These are phyloP conservation scores for Laburnicola sp. DNA, from an alignment of 2,329 filamentous ascomycete species.

Conservation along the genomic window DNA sequence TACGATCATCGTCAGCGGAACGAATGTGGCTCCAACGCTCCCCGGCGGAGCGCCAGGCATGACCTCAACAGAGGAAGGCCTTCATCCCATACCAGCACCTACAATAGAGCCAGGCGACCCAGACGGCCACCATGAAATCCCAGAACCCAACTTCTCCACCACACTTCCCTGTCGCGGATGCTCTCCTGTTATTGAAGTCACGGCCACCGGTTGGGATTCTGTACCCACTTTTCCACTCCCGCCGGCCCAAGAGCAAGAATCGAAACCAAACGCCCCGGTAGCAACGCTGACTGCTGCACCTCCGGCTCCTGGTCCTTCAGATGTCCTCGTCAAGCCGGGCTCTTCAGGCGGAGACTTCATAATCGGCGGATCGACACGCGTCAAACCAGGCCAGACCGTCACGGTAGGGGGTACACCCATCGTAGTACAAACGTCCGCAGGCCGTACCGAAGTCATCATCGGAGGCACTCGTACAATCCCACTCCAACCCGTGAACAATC, in stretches of 20 bases:
- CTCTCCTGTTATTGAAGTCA: constrained; percentile 32
- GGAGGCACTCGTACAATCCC: constrained; percentile 23
- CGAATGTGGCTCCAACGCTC: constrained; percentile 13
- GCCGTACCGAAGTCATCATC: constrained; percentile 26
- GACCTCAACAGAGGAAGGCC: constrained; percentile 27
- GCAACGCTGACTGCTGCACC: constrained; percentile 8
- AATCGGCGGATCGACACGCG: constrained; percentile 25
- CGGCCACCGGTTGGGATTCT: constrained; percentile 29
- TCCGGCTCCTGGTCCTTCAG: constrained; percentile 21
- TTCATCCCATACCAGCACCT: constrained; percentile 29
- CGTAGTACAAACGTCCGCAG: constrained; percentile 27
- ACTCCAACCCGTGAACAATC: constrained; percentile 10
- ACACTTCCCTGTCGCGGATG: constrained; percentile 34
- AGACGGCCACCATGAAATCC: constrained; percentile 37
- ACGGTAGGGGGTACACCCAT: constrained; percentile 30
- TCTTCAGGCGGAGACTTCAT: constrained; percentile 18
- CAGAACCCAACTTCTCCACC: constrained; percentile 33
- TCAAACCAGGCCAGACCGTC: constrained; percentile 24
- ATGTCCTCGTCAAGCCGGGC: constrained; percentile 21
- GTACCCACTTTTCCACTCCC: constrained; percentile 8
- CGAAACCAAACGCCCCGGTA: constrained; percentile 9
- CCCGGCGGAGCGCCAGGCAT: constrained; percentile 13
- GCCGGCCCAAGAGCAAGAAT: constrained; percentile 26
- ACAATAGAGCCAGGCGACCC: constrained; percentile 30
- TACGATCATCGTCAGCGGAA: neutral